Evolutionary conservation across 83 land plant genomes (phyloP), one percentile per base, ranked within the genome.

Genomic region (Picea engelmannii): DNA sequence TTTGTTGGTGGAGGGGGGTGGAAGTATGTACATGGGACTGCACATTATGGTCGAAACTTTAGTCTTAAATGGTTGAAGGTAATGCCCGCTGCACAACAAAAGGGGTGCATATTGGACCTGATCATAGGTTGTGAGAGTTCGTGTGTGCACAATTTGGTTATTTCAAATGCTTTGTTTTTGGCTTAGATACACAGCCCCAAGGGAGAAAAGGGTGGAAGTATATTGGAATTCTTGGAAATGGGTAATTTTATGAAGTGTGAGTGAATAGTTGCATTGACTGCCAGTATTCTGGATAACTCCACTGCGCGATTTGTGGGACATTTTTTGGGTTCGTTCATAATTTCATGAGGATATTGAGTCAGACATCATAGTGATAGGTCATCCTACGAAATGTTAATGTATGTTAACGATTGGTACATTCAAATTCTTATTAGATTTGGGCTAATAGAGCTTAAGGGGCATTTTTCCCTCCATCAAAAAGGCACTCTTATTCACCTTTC

Each of bases 21-120:
- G 95, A 93, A 93, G 82, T 82, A 90, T 87, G 91, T 93, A 35
- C 95, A 93, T 82, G 95, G 95, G 80, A 85, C 95, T 83, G 90
- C 95, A 76, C 93, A 93, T 78, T 93, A 89, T 83, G 95, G 95
- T n/a, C 91, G 93, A 21, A 93, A 93, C 70, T 93, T 93, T 67
- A 87, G 91, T 42, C 85, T 93, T 20, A 88, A 91, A 82, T 93
- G 95, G 95, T 86, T 93, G 64, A 93, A 93, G 93, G 95, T 92
- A 75, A 75, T 52, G 17, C 17, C 27, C 61, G 24, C 55, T 75
- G 24, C 6, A 52, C 8, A 3, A 10, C 23, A 47, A 47, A 66
- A n/a, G 16, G 25, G 16, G 52, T 74, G 59, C 13, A 21, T 21
- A 23, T 49, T 49, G 60, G 5, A 49, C 52, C 15, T 44, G 21